Evolutionary conservation across 192 early-diverging fungal genomes (phyloP).

Genomic region (Phycomyces nitens): DNA sequence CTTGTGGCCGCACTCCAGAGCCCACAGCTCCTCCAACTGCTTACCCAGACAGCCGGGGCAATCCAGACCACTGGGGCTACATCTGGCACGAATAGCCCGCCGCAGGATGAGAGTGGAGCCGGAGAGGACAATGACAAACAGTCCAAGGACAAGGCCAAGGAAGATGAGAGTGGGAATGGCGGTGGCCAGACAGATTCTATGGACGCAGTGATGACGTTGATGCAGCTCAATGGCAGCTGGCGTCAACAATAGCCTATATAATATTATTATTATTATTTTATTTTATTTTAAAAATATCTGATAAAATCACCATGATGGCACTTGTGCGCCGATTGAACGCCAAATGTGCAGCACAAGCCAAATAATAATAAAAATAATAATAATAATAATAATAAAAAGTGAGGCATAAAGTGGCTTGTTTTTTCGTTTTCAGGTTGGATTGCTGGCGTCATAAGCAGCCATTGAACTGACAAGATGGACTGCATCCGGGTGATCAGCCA

Average conservation of each 20-base stretch:
- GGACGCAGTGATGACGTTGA: conserved; percentile 39
- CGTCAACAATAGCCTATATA: conserved; percentile 3
- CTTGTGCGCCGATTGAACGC: no score
- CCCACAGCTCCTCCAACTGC: conserved; percentile 10
- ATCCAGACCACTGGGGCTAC: not conserved
- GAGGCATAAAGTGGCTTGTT: no score
- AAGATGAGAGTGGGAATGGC: no score
- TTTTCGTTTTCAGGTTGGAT: no score
- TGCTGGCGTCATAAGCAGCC: conserved; percentile 7
- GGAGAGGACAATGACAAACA: no score
- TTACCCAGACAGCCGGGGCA: not conserved
- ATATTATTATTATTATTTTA: not conserved
- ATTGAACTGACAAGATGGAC: conserved; percentile 19
- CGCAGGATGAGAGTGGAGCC: not conserved
- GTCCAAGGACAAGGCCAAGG: no score
- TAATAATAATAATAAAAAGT: no score
- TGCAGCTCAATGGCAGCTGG: conserved; percentile 41
- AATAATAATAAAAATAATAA: no score
- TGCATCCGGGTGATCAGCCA: conserved; percentile 35
- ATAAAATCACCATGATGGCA: no score
- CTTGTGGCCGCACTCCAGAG: conserved; percentile 7
- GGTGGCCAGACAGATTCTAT: conserved; percentile 23
- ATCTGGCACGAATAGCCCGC: not conserved
- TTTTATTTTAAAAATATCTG: not conserved
- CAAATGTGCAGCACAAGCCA: no score